Base-by-base conservation (phyloP, 78 protist species). In the Isochrysis galbana region DNA sequence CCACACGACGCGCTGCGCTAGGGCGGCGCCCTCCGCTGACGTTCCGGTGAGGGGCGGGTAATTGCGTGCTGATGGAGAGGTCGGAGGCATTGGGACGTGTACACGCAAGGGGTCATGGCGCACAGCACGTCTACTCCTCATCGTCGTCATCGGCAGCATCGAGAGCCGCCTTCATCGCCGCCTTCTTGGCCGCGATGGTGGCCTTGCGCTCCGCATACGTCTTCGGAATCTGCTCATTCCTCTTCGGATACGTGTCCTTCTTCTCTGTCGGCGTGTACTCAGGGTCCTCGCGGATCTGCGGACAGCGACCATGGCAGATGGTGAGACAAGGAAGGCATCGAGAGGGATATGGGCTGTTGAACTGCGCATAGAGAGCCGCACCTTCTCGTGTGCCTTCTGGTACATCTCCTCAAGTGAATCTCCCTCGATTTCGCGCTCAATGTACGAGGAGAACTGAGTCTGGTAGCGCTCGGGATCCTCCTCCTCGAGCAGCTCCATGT, bases 401-500 rank as follows among this genome's bases (percentile, higher is more conserved):
- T 96, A 98, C 92, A 98, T 91, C n/a, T 82, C 95, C 95, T 96
- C 98, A 21, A 98, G 34, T 36, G 89, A 90, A 80, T 98, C 98
- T 84, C 95, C 96, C n/a, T 44, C 93, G 93, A 98, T 74, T 47
- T 46, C 78, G 14, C 4, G 48, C 90, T 91, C 92, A 96, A 96
- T 93, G 98, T 87, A 99, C 51, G 72, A 90, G 26, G 95, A 25
- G 98, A 98, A 98, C 92, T 94, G 97, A 32, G 7, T 32, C 91
- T 97, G 83, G 98, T 96, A 97, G 29, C n/a, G 36, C 41, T 96
- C 98, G 67, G 46, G 94, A 67, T 97, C 97, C 93, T 98, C 98
- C 93, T 97, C 98, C 95, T 96, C 78, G 88, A 98, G 95, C 90
- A 69, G 25, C 67, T 93, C 61, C 99, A 99, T 98, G 98, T 97